Percentiles rank a stretch among this genome's conserved stretches.
Evolutionary conservation across 345 rosid species (phyloP).

Genomic region (Acer campestre): DNA sequence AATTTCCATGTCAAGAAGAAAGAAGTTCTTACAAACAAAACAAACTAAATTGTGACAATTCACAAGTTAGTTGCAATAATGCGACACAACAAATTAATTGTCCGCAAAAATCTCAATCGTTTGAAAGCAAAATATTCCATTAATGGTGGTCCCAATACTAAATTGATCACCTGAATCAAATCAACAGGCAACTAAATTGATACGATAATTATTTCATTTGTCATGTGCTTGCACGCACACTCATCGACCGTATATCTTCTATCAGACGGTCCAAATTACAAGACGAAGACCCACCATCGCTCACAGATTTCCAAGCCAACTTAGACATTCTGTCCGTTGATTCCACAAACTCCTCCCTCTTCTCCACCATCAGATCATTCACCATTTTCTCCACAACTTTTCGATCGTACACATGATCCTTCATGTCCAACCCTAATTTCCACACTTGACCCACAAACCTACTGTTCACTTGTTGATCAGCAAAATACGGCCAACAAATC

Average conservation of each 20-base stretch:
- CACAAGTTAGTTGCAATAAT: too few relatives aligned
- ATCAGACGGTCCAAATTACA: conserved; percentile 34
- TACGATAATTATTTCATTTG: too few relatives aligned
- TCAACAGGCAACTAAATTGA: too few relatives aligned
- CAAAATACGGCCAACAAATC: conserved; percentile 52
- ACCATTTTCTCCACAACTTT: conserved; percentile 44
- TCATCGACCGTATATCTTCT: conserved; percentile 33
- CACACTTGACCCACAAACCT: conserved; percentile 44
- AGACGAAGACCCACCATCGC: conserved; percentile 43
- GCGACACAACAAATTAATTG: too few relatives aligned
- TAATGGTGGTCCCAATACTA: background rate
- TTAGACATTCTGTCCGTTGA: conserved; percentile 29
- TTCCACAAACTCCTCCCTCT: conserved; percentile 33
- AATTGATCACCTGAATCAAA: too few relatives aligned
- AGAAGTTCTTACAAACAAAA: too few relatives aligned
- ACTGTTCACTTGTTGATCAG: conserved; percentile 47
- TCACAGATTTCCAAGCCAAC: conserved; percentile 27
- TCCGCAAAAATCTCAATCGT: too few relatives aligned
- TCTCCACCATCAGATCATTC: conserved; percentile 44
- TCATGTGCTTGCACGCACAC: background rate
- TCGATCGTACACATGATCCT: conserved; percentile 48
- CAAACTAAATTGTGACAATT: too few relatives aligned
- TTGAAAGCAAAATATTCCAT: too few relatives aligned
- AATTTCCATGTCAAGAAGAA: too few relatives aligned
- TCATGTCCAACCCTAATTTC: conserved; percentile 51